Evolutionary conservation across 1,284 basidiomycete genomes (phyloP), one percentile per base, ranked within the genome.

Genomic region (Fomes fomentarius): DNA sequence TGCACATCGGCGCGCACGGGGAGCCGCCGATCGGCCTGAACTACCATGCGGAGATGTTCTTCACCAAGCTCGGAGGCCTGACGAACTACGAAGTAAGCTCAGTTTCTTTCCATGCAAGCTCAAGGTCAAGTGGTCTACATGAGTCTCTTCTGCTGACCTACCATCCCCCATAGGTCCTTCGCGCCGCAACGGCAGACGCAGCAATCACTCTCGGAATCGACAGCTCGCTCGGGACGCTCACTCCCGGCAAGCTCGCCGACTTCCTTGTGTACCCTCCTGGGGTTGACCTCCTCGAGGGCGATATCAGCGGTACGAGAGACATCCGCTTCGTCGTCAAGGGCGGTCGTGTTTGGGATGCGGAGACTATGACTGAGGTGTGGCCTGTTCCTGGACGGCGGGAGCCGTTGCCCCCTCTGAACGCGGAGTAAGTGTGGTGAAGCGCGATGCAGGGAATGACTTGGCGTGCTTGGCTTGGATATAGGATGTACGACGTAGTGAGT

Each of bases 1-100:
- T 83, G 1, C 82, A 87, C 58, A 85, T 90, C 54, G 87, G 87
- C 25, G 87, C 87, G 0, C 87, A 90, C 60, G 87, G 87, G n/a
- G 88, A 90, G 67, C 78, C 82, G 1, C 87, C 88, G 0, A 69
- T 88, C 12, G 87, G 87, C 1, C 63, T 84, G n/a, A 88, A 87
- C 70, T 90, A 89, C 63, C 88, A 90, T 57, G 79, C 81, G 19
- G 87, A 90, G 64, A 84, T 89, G 79, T 76, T 72, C 53, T 87
- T 87, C 66, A 75, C 84, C 14, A 71, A 74, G 46, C 72, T 76
- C 15, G 88, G 87, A 15, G 88, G 87, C 2, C 62, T 70, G 49
- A 71, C 66, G 2, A 79, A 77, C 63, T 82, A 81, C 57, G 77
- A 82, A 69, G 80, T 78, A 10, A 9, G 61, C 50, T 9, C 26